A percentile compares a stretch with the other conserved stretches of the same genome.
Evolutionary conservation across 129 eudicot species (phyloP).

Genomic region (Mikania micrantha): DNA sequence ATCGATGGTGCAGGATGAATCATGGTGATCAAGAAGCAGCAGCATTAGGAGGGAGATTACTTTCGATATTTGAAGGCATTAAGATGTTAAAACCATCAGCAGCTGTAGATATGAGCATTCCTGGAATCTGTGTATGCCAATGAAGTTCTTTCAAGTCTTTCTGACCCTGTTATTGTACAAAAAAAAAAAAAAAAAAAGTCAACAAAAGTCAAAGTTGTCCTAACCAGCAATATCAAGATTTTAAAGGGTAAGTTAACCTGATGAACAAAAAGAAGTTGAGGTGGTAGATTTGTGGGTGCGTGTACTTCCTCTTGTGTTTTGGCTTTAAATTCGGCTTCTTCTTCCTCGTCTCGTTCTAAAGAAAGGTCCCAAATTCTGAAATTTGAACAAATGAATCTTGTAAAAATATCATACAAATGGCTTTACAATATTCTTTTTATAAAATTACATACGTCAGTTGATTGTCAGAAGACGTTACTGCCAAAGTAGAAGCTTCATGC

Average conservation of each 20-base stretch:
- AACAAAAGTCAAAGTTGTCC: background rate
- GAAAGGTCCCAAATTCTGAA: constrained; percentile 93
- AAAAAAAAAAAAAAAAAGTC: background rate
- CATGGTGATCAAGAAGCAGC: constrained; percentile 23
- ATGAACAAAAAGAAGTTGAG: constrained; percentile 94
- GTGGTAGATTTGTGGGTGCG: constrained; percentile 85
- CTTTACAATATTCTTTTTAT: background rate
- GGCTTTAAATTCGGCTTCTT: constrained; percentile 87
- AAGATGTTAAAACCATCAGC: constrained; percentile 91
- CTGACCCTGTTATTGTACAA: constrained; percentile 59
- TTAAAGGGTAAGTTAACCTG: constrained; percentile 38
- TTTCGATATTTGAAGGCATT: constrained; percentile 98
- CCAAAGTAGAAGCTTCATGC: constrained; percentile 84
- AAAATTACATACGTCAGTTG: constrained; percentile 74
- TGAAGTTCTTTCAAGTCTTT: constrained; percentile 98
- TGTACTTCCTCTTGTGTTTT: constrained; percentile 68
- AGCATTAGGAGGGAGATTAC: constrained; percentile 45
- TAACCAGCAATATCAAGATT: constrained; percentile 1
- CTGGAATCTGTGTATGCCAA: constrained; percentile 97
- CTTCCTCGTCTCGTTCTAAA: constrained; percentile 94
- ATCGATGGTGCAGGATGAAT: background rate
- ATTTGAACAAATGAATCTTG: background rate
- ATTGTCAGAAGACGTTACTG: constrained; percentile 83
- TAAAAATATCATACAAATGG: background rate
- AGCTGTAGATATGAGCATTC: constrained; percentile 90